Evolutionary conservation across 352 stramenopile genomes (phyloP).

Genomic region (Elongisporangium prolatum): DNA sequence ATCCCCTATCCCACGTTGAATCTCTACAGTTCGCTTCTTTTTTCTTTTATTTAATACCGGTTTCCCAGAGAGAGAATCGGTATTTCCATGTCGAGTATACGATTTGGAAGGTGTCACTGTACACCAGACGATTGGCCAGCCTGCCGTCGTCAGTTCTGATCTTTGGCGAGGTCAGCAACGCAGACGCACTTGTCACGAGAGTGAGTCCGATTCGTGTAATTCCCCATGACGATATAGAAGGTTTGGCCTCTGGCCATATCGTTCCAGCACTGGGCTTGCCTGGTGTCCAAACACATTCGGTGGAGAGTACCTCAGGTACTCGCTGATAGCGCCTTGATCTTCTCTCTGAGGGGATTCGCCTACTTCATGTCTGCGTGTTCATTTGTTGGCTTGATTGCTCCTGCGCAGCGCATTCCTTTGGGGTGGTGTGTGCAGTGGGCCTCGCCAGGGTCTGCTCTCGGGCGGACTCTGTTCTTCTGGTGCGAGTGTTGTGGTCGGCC

Average conservation of each 20-base stretch:
- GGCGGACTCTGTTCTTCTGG: slow-evolving; percentile 5
- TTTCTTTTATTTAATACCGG: not conserved
- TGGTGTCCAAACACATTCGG: slow-evolving; percentile 23
- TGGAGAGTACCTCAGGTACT: slow-evolving; percentile 68
- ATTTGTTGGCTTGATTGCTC: slow-evolving; percentile 5
- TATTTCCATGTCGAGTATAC: not conserved
- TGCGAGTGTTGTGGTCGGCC: slow-evolving; percentile 70
- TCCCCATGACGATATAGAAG: slow-evolving; percentile 39
- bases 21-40: not conserved
- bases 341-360: slow-evolving; percentile 62
- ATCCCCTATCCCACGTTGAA: not conserved
- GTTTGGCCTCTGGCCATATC: slow-evolving; percentile 15
- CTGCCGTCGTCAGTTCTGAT: slow-evolving; percentile 16
- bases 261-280: slow-evolving; percentile 43
- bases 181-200: not conserved
- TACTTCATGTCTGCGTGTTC: slow-evolving; percentile 8
- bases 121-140: not conserved
- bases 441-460: slow-evolving; percentile 20
- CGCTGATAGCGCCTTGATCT: slow-evolving; percentile 66
- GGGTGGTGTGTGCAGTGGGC: slow-evolving; percentile 24
- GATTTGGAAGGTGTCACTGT: not conserved
- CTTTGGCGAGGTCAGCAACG: not conserved
- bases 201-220: slow-evolving; percentile 8
- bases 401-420: slow-evolving; percentile 6
- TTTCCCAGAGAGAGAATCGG: not conserved